Percentiles rank a stretch among this genome's conserved stretches.
phyloP scores from a whole-genome alignment of 257 asterid species.

The Handroanthus guayacan region DNA sequence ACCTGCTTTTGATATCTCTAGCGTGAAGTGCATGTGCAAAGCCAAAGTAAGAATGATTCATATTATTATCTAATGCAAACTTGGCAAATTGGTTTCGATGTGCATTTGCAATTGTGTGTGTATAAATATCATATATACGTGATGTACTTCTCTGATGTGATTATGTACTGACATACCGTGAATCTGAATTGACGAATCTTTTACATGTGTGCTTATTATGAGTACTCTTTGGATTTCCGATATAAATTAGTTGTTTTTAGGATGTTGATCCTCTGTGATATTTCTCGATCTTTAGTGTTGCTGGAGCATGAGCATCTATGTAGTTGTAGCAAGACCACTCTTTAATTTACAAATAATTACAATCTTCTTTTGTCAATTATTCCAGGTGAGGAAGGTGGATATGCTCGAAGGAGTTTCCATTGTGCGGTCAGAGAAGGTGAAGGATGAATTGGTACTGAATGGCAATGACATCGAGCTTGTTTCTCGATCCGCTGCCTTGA shows the following conservation, averaged over 20 bases:
- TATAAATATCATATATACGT: no score
- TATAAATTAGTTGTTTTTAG: not conserved
- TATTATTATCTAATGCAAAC: no score
- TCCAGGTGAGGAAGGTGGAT: slow-evolving; percentile 71
- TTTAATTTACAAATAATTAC: not conserved
- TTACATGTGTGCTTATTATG: no score
- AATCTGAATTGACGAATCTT: not conserved
- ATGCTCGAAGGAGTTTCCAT: slow-evolving; percentile 66
- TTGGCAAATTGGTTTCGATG: not conserved
- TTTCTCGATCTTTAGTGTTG: not conserved
- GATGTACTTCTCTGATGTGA: not conserved
- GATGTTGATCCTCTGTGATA: not conserved
- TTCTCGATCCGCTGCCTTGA: slow-evolving; percentile 62
- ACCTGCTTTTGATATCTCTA: not conserved
- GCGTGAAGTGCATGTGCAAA: no score
- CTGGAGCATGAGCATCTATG: not conserved
- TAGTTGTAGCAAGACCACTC: not conserved
- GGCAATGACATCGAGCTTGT: slow-evolving; percentile 65
- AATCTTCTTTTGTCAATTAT: not conserved
- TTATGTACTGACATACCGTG: not conserved
- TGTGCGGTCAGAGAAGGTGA: slow-evolving; percentile 63
- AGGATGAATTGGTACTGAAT: slow-evolving; percentile 60
- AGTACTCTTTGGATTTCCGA: not conserved
- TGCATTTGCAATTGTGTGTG: not conserved
- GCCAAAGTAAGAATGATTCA: no score